Conservation (phyloP, 768 basidiomycete genomes). For the Crepidotus variabilis region DNA sequence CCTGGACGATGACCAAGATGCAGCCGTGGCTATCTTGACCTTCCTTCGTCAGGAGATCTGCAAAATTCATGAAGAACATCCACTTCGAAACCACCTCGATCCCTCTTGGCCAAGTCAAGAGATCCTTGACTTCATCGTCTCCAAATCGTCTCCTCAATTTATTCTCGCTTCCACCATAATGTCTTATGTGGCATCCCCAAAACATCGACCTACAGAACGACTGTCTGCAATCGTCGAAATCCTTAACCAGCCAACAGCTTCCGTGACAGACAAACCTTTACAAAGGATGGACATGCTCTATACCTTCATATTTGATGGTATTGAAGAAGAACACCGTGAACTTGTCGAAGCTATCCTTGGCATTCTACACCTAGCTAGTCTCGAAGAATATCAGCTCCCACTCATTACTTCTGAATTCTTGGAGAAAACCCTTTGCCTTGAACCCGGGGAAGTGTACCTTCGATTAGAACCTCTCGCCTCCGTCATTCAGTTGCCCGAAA, state of each 20-base stretch:
- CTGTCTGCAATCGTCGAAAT: background rate
- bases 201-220: background rate
- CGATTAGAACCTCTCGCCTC: background rate
- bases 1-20: conserved; percentile 5
- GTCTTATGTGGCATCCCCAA: background rate
- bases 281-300: background rate
- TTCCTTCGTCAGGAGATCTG: conserved; percentile 10
- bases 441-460: background rate
- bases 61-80: conserved; percentile 8
- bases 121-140: background rate
- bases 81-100: background rate
- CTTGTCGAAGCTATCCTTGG: conserved; percentile 11
- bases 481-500: background rate
- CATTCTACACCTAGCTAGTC: background rate
- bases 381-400: background rate
- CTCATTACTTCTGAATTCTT: background rate
- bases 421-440: background rate
- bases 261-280: background rate
- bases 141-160: background rate
- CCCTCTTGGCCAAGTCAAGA: background rate
- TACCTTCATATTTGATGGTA: background rate
- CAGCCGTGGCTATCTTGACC: conserved; percentile 9
- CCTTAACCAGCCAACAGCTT: background rate
- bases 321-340: background rate
- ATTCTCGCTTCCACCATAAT: background rate